Evolutionary conservation across 2,329 filamentous ascomycete species (phyloP).

Genomic region (Exophiala sideris): DNA sequence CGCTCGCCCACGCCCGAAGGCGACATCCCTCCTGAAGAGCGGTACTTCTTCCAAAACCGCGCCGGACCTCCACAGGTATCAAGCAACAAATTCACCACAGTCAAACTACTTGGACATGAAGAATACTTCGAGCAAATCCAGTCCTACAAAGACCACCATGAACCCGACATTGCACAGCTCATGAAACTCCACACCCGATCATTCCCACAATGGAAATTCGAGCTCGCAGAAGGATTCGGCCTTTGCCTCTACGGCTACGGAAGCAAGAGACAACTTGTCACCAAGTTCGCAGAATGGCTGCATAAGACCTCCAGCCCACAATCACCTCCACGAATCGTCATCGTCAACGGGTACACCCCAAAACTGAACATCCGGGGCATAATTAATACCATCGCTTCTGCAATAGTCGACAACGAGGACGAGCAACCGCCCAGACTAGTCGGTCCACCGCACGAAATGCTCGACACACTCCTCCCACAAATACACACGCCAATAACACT

Average conservation of each 20-base stretch:
- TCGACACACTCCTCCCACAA: conserved; percentile 62
- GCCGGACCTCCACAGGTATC: conserved; percentile 79
- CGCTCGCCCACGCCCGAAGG: conserved; percentile 75
- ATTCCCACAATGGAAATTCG: conserved; percentile 90
- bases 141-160: conserved; percentile 65
- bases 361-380: conserved; percentile 45
- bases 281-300: conserved; percentile 69
- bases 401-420: conserved; percentile 46
- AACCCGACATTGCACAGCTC: conserved; percentile 66
- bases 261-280: conserved; percentile 74
- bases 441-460: conserved; percentile 65
- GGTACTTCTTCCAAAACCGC: conserved; percentile 90
- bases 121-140: conserved; percentile 76
- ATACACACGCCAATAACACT: conserved; percentile 62
- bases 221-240: conserved; percentile 81
- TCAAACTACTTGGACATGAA: conserved; percentile 79
- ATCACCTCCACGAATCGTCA: conserved; percentile 58
- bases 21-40: conserved; percentile 80
- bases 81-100: conserved; percentile 72
- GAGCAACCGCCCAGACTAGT: conserved; percentile 51
- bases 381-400: conserved; percentile 60
- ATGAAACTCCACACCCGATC: conserved; percentile 72
- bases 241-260: conserved; percentile 91
- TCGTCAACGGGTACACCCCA: conserved; percentile 76
- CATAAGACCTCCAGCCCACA: conserved; percentile 44